Evolutionary conservation across 768 basidiomycete species (phyloP).

Genomic region (Suillus weaverae): DNA sequence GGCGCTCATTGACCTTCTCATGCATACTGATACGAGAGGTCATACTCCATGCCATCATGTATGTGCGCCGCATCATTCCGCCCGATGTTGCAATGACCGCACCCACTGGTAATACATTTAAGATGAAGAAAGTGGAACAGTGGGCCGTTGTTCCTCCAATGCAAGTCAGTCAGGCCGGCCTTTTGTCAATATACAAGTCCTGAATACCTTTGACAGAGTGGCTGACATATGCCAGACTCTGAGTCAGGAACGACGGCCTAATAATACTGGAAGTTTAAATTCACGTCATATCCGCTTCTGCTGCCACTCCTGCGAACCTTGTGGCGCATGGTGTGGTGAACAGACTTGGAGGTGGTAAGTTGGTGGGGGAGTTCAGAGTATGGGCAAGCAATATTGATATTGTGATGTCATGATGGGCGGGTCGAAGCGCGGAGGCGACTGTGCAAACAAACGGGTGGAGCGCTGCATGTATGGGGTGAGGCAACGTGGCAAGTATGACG

Average conservation of each 20-base stretch:
- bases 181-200: not conserved
- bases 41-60: not conserved
- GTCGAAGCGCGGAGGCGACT: not conserved
- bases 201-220: not conserved
- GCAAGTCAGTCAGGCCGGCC: not conserved
- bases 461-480: not conserved
- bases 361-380: not conserved
- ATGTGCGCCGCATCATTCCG: not conserved
- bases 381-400: not conserved
- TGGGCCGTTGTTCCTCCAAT: not conserved
- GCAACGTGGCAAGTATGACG: not conserved
- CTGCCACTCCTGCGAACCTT: not conserved
- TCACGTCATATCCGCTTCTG: not conserved
- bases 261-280: not conserved
- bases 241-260: conserved; percentile 1
- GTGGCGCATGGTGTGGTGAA: not conserved
- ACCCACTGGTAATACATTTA: not conserved
- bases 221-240: not conserved
- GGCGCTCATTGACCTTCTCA: not conserved
- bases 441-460: not conserved
- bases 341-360: not conserved
- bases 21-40: not conserved
- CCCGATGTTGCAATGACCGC: not conserved
- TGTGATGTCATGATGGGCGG: not conserved
- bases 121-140: not conserved